A percentile compares a stretch with the other conserved stretches of the same genome.
Evolutionary conservation across 1,284 basidiomycete species (phyloP).

Genomic region (Malassezia furfur): DNA sequence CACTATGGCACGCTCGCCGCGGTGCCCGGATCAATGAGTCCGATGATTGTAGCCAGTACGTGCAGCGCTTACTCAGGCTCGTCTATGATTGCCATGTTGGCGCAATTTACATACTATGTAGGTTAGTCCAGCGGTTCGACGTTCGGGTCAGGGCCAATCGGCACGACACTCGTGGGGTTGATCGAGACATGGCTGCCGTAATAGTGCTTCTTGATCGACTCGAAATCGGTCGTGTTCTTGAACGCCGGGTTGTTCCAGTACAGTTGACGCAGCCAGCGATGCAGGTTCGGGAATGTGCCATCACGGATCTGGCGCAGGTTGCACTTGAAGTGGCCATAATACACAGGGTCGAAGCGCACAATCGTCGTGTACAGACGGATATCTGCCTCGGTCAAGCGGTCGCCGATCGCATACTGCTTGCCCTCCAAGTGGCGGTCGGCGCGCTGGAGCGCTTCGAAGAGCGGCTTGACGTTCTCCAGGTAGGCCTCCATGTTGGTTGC

Average conservation of each 20-base stretch:
- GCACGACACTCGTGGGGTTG: slow-evolving; percentile 42
- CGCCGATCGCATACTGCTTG: slow-evolving; percentile 73
- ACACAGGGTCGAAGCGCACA: slow-evolving; percentile 70
- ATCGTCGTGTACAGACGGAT: slow-evolving; percentile 77
- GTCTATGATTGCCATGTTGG: slow-evolving; percentile 16
- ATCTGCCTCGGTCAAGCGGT: slow-evolving; percentile 79
- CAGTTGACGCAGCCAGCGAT: slow-evolving; percentile 64
- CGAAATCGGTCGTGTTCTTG: slow-evolving; percentile 76
- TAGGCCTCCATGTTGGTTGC: slow-evolving; percentile 74
- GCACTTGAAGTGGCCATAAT: slow-evolving; percentile 79
- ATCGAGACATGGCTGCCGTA: slow-evolving; percentile 41
- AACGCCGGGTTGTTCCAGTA: slow-evolving; percentile 88
- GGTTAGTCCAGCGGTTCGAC: slow-evolving; percentile 29
- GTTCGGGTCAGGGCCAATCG: slow-evolving; percentile 33
- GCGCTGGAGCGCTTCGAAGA: slow-evolving; percentile 67
- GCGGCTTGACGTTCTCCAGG: slow-evolving; percentile 58
- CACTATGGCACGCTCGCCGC: slow-evolving; percentile 70
- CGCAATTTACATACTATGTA: slow-evolving; percentile 3
- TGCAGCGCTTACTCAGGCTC: slow-evolving; percentile 16
- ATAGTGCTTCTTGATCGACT: slow-evolving; percentile 51
- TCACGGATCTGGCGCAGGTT: slow-evolving; percentile 53
- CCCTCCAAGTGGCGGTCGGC: slow-evolving; percentile 68
- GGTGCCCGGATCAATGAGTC: slow-evolving; percentile 59
- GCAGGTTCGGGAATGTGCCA: slow-evolving; percentile 31
- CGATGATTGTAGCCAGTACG: slow-evolving; percentile 79